Base-by-base conservation (phyloP, 73 alveolate genomes). In the Halteria grandinella region DNA sequence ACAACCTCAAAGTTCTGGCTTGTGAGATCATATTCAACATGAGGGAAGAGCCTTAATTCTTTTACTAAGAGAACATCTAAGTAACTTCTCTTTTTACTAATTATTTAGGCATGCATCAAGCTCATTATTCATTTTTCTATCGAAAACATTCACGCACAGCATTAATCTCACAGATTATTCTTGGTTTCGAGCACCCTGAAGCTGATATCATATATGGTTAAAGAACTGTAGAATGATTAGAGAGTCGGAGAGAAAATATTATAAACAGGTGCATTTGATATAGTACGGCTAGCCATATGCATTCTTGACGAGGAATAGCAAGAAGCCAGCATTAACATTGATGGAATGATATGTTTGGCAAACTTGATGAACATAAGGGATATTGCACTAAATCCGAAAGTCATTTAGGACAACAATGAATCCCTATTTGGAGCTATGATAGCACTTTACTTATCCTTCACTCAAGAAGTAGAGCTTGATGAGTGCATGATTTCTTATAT, bases 311-410 rank as follows among this genome's bases (percentile, higher is more conserved):
- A 78, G 23, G 41, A 70, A 32, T 57, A 78, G 36, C 85, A 85
- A 0, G 29, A 52, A 40, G 74, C 36, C 31, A 57, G 66, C 33
- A 75, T 80, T 7, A 80, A 80, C 45, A 80, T 80, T 31, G 91
- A 80, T 80, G 85, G 86, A 25, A 36, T 80, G 33, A 55, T 80
- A 52, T 69, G 85, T 31, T 55, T 80, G 24, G 55, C 91, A n/a
- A 80, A 80, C 47, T 33, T 80, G 81, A 69, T 80, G 85, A 80
- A 80, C 55, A 80, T 80, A 10, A 51, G 41, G 21, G 78, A 80
- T 41, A 20, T 80, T 17, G 91, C 91, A 0, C 34, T 54, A 52
- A 47, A 80, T 29, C 60, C 70, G n/a, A 45, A 51, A 1, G 23
- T 80, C 32, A 36, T 49, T n/a, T n/a, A n/a, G n/a, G n/a, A n/a